Conservation (phyloP, 805 yeast species). For the Saturnispora sekii region DNA sequence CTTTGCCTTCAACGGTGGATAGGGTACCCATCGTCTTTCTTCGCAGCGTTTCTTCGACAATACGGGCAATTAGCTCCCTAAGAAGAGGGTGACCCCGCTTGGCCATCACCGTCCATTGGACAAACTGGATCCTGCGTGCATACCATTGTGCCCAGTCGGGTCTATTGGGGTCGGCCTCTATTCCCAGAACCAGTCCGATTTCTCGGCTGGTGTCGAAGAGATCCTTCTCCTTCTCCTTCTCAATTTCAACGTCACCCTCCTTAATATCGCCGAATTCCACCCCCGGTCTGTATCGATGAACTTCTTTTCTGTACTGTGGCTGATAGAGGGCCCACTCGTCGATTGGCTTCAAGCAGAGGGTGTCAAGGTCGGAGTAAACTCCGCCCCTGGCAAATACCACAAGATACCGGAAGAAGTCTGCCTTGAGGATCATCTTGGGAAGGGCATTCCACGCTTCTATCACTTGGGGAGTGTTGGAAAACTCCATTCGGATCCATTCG, state of each 20-base stretch:
- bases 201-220: slow-evolving; percentile 45
- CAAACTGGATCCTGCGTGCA: slow-evolving; percentile 86
- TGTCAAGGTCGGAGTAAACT: slow-evolving; percentile 85
- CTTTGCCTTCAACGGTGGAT: slow-evolving; percentile 41
- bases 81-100: slow-evolving; percentile 88
- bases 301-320: not conserved
- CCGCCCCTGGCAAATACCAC: slow-evolving; percentile 89
- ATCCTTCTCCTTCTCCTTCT: not conserved
- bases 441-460: slow-evolving; percentile 60
- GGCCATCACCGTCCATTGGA: slow-evolving; percentile 94
- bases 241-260: too few relatives aligned
- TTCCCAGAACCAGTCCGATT: slow-evolving; percentile 72
- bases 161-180: slow-evolving; percentile 95
- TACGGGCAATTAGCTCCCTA: slow-evolving; percentile 67
- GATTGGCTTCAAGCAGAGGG: slow-evolving; percentile 62
- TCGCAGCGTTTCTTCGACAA: slow-evolving; percentile 64
- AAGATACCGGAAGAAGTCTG: slow-evolving; percentile 88
- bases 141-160: slow-evolving; percentile 92
- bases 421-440: slow-evolving; percentile 78
- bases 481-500: slow-evolving; percentile 46
- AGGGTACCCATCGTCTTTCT: slow-evolving; percentile 40
- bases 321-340: slow-evolving; percentile 50
- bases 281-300: not conserved
- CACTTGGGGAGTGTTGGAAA: slow-evolving; percentile 66
- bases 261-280: not conserved